Conservation (phyloP, 2,329 filamentous ascomycete genomes). For the Sphaerulina vaccinii region DNA sequence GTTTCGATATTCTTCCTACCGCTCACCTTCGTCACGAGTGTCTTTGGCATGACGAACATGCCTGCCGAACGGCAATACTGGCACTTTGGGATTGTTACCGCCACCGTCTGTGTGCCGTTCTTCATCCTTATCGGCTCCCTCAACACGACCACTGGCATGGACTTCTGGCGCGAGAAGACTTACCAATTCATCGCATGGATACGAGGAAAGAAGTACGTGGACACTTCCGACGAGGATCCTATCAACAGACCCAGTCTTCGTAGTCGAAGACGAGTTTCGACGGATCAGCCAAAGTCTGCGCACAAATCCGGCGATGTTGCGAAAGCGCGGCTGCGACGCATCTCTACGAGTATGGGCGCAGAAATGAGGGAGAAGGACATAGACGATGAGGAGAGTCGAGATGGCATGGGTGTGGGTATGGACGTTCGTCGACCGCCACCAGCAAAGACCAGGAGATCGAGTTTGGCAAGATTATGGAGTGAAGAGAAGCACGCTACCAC, state of each 20-base stretch:
- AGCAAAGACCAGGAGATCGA: slow-evolving; percentile 1
- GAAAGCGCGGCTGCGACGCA: slow-evolving; percentile 5
- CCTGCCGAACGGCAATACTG: slow-evolving; percentile 38
- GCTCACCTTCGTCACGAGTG: slow-evolving; percentile 60
- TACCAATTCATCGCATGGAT: neutral
- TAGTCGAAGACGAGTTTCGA: no score
- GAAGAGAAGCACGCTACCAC: slow-evolving; percentile 2
- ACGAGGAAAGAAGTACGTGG: no score
- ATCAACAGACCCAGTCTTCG: no score
- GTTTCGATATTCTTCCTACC: slow-evolving; percentile 63
- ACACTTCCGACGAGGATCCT: no score
- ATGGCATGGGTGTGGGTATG: neutral
- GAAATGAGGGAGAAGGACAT: slow-evolving; percentile 3
- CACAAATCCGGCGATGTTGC: no score
- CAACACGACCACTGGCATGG: slow-evolving; percentile 43
- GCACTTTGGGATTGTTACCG: slow-evolving; percentile 44
- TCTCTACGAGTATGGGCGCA: slow-evolving; percentile 6
- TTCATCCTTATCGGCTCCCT: slow-evolving; percentile 48
- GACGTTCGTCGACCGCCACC: neutral
- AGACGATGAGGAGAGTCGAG: slow-evolving; percentile 3
- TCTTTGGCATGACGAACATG: slow-evolving; percentile 53
- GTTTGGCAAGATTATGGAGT: neutral
- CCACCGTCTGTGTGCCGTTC: slow-evolving; percentile 46
- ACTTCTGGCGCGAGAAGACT: slow-evolving; percentile 36
- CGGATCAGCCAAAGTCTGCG: no score